Evolutionary conservation across 805 yeast species (phyloP).

Genomic region (Starmerella floris): DNA sequence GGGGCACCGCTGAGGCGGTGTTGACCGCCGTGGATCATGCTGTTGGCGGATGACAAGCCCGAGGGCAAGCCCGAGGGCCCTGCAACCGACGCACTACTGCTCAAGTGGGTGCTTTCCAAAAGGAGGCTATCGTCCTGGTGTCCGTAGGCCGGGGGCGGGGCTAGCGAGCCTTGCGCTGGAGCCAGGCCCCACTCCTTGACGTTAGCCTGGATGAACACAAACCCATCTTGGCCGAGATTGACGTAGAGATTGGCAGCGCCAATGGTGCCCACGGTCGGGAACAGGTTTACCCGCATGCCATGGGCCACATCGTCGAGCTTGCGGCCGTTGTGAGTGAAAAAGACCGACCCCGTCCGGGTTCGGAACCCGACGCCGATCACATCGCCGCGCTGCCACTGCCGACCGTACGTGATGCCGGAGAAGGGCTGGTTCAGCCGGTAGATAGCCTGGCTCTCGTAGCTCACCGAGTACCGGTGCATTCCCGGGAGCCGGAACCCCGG

Average conservation of each 20-base stretch:
- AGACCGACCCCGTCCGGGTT: conserved; percentile 68
- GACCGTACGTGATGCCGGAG: conserved; percentile 32
- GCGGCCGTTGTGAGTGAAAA: conserved; percentile 90
- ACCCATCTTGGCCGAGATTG: conserved; percentile 80
- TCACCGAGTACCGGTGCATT: conserved; percentile 65
- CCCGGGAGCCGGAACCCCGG: conserved; percentile 93
- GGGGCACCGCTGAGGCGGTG: too few relatives aligned
- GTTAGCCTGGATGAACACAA: conserved; percentile 80
- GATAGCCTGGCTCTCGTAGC: conserved; percentile 79
- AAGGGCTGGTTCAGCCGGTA: conserved; percentile 74
- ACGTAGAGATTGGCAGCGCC: conserved; percentile 74
- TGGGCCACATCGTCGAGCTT: conserved; percentile 68
- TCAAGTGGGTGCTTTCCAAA: conserved; percentile 28
- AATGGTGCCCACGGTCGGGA: conserved; percentile 81
- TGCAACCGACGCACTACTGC: background rate
- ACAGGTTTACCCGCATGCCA: conserved; percentile 58
- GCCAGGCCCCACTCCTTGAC: conserved; percentile 94
- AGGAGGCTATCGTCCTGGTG: conserved; percentile 65
- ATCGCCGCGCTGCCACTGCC: conserved; percentile 58
- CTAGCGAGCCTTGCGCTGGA: conserved; percentile 72
- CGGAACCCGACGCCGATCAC: conserved; percentile 87
- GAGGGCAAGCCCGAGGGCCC: background rate
- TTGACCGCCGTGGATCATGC: too few relatives aligned
- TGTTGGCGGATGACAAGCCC: too few relatives aligned
- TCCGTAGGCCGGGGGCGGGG: conserved; percentile 90